These are phyloP conservation scores for Stachybotrys echinatus DNA, from an alignment of 2,329 filamentous ascomycete genomes.

Conservation along the genomic window DNA sequence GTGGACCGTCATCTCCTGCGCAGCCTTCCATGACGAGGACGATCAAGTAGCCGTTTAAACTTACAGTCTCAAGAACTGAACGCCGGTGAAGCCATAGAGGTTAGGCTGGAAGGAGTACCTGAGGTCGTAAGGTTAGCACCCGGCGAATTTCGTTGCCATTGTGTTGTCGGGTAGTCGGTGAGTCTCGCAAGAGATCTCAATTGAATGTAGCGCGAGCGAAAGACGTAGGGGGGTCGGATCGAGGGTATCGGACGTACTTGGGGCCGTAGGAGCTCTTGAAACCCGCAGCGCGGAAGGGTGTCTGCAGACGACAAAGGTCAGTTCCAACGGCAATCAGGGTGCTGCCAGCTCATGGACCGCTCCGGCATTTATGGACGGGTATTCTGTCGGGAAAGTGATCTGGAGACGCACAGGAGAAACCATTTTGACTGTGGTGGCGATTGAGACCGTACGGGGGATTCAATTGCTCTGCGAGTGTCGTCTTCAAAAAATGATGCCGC, in stretches of 20 bases:
- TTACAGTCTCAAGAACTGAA: constrained; percentile 47
- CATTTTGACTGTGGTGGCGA: constrained; percentile 31
- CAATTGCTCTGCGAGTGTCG: constrained; percentile 29
- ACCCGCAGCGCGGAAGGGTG: constrained; percentile 37
- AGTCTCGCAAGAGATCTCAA: no score
- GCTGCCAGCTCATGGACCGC: neutral
- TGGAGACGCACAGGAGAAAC: constrained; percentile 29
- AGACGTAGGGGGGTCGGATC: neutral
- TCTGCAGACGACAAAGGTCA: constrained; percentile 32
- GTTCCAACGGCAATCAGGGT: constrained; percentile 9
- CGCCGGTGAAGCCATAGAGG: constrained; percentile 45
- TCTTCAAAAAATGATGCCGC: constrained; percentile 17
- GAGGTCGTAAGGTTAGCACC: constrained; percentile 19
- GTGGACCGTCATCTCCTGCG: no score
- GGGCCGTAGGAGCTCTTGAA: constrained; percentile 63
- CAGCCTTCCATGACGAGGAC: no score
- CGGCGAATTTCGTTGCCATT: neutral
- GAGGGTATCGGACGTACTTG: constrained; percentile 43
- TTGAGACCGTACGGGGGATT: constrained; percentile 22
- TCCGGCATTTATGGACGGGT: neutral
- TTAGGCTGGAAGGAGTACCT: constrained; percentile 58
- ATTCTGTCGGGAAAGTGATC: neutral
- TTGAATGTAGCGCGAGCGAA: neutral
- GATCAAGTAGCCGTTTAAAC: no score
- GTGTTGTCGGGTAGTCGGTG: no score